Percentiles rank a stretch among this genome's conserved stretches.
Conservation (phyloP, 257 asterid genomes). For the Nicotiana benthamiana region DNA sequence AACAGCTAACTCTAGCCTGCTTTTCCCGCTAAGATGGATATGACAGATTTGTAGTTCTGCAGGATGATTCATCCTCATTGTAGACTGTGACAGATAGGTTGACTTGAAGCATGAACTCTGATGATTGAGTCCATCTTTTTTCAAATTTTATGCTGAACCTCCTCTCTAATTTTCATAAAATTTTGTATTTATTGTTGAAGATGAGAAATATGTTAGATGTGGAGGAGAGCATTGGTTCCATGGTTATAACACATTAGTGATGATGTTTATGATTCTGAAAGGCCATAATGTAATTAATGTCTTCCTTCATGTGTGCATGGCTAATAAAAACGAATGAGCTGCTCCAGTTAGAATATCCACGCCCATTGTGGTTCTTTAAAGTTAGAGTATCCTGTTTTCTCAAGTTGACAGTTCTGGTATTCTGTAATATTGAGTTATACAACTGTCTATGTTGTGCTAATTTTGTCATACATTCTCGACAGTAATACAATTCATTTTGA, state of each 20-base stretch:
- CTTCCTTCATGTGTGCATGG: background rate
- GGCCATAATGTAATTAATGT: background rate
- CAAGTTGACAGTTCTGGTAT: background rate
- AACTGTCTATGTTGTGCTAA: background rate
- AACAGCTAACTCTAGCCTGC: background rate
- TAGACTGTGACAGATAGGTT: background rate
- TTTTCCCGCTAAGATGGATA: background rate
- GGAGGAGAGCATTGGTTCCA: background rate
- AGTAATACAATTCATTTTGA: background rate
- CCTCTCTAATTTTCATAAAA: background rate
- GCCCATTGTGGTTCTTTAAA: background rate
- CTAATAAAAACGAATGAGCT: background rate
- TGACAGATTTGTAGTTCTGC: background rate
- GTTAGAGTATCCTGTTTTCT: background rate
- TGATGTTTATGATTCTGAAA: background rate
- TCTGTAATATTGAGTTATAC: background rate
- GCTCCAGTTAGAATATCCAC: background rate
- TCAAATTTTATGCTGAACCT: background rate
- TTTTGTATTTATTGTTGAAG: background rate
- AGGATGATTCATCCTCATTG: background rate
- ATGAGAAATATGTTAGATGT: background rate
- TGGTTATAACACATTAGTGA: background rate
- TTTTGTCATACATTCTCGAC: background rate
- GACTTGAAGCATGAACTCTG: background rate
- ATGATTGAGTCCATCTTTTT: background rate